These are phyloP conservation scores for Gossypium australe DNA, from an alignment of 345 rosid genomes.

Conservation along the genomic window DNA sequence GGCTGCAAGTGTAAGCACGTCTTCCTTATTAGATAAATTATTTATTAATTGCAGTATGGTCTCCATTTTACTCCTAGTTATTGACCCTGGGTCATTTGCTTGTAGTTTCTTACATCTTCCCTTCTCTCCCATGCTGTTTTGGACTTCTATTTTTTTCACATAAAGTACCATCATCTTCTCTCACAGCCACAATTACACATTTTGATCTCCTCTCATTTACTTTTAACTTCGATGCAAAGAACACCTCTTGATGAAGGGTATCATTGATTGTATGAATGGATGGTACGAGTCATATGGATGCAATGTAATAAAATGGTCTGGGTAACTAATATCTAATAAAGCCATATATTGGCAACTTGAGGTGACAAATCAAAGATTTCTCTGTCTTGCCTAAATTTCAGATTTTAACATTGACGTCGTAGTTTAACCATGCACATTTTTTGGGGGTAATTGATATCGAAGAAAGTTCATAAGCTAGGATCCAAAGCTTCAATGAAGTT, in stretches of 20 bases:
- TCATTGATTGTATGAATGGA: not conserved
- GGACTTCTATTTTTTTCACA: not conserved
- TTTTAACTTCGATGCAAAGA: not conserved
- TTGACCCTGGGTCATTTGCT: not conserved
- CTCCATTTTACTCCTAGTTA: not conserved
- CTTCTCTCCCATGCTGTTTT: not conserved
- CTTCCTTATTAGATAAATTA: slow-evolving; percentile 7
- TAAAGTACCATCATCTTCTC: not conserved
- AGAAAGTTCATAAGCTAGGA: not conserved
- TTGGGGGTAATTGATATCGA: not conserved
- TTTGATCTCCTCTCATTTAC: not conserved
- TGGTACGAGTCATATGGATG: not conserved
- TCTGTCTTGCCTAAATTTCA: not conserved
- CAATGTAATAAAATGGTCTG: not conserved
- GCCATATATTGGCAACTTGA: not conserved
- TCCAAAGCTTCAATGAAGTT: not conserved
- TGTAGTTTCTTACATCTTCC: not conserved
- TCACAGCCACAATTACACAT: not conserved
- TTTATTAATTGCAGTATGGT: not conserved
- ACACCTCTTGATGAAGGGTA: slow-evolving; percentile 7
- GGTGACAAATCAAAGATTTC: not conserved
- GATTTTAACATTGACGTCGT: not conserved
- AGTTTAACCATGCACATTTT: not conserved
- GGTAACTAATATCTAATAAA: not conserved
- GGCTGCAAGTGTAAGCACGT: slow-evolving; percentile 60